Evolutionary conservation across 768 basidiomycete species (phyloP), one percentile per base, ranked within the genome.

Genomic region (Lepiota brunneoincarnata): DNA sequence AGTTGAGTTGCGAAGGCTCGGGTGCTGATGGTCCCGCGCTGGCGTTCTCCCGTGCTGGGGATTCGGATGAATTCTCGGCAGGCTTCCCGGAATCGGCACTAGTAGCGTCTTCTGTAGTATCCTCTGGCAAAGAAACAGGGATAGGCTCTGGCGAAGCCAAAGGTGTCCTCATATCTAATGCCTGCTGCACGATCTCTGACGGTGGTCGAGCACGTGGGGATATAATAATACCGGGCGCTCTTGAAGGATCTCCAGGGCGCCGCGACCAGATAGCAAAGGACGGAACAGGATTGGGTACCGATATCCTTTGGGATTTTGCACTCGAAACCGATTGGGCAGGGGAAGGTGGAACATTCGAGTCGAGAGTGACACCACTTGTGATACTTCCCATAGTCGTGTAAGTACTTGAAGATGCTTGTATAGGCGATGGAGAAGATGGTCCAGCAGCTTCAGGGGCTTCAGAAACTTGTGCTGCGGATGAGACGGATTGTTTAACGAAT

Each of bases 211-310:
- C 84, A 18, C 63, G 68, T 0, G 83, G 76, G 1, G 87, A 88
- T 23, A 91, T 85, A 58, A 90, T 88, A 54, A 90, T 80, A 3
- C 83, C 80, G 1, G 86, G 87, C 0, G 88, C 89, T 41, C 69
- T 65, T 2, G 78, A 70, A 0, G 89, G 89, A 63, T 89, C 72
- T 2, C 74, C 69, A 0, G 89, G 89, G 21, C 86, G 79, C n/a
- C 78, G 78, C 0, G 88, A 86, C 86, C 87, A 90, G 35, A 91
- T 79, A 4, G 82, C 85, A 70, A 81, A 89, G 21, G 67, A 61
- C 1, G 60, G 58, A 14, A 55, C 54, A 17, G 64, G 59, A 28
- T 57, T 58, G 45, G 59, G 38, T 14, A 56, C 51, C 2, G 58
- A 49, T 31, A 56, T 38, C 1, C 52, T 41, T 11, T 55, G 39